These are phyloP conservation scores for Aspergillus hiratsukae DNA, from an alignment of 2,329 filamentous ascomycete species.

Conservation along the genomic window DNA sequence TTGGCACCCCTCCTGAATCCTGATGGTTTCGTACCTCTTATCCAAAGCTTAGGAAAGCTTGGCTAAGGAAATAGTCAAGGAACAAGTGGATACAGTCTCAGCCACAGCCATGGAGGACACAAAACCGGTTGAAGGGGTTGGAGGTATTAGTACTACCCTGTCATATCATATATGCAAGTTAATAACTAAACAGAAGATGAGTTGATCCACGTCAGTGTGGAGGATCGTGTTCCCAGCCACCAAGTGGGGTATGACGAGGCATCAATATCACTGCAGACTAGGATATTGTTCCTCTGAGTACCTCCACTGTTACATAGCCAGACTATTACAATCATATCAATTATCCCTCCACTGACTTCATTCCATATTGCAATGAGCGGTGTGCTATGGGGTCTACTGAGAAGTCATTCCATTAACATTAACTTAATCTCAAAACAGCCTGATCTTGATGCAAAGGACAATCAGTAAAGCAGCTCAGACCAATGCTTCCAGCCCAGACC, in stretches of 20 bases:
- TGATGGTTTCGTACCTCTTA: too few relatives aligned
- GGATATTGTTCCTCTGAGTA: too few relatives aligned
- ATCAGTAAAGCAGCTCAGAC: too few relatives aligned
- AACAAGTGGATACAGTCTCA: not conserved
- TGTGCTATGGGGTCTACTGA: too few relatives aligned
- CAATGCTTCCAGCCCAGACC: not conserved
- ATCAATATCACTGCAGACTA: not conserved
- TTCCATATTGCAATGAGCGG: too few relatives aligned
- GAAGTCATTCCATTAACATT: not conserved
- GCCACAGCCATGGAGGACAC: not conserved
- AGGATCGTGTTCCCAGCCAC: not conserved
- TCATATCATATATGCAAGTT: too few relatives aligned
- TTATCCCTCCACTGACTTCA: too few relatives aligned
- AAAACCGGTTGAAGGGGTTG: not conserved
- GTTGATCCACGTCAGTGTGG: not conserved
- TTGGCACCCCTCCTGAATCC: not conserved
- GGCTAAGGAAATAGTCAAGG: not conserved
- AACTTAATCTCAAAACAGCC: slow-evolving; percentile 2
- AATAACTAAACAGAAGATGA: not conserved
- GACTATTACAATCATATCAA: too few relatives aligned
- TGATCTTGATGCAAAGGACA: too few relatives aligned
- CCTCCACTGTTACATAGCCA: too few relatives aligned
- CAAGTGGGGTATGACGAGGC: not conserved
- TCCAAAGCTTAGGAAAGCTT: slow-evolving; percentile 22
- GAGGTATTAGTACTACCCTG: too few relatives aligned